Evolutionary conservation across 805 yeast species (phyloP), one percentile per base, ranked within the genome.

Genomic region (Myxozyma geophila): DNA sequence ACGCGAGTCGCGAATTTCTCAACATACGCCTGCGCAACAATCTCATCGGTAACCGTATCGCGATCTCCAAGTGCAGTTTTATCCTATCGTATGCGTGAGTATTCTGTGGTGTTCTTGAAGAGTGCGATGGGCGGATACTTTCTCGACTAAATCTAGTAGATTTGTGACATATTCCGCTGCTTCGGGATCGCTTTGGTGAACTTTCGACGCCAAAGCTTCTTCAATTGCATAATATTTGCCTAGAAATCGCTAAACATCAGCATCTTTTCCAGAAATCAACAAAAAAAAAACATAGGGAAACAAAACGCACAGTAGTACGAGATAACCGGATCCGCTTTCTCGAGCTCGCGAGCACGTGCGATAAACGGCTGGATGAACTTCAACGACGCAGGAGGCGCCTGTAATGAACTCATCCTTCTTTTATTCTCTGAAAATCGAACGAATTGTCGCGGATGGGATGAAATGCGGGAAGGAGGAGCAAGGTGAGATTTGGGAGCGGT

Each of bases 81-180:
- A 10, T 63, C 67, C 67, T 63, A 55, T 33, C 64, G 7, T 2
- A 9, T 1, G 17, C 4, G 15, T 49, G 13, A 72, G 7, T 77
- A 82, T 58, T 78, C 79, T 76, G 37, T 21, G n/a, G 2, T 33
- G 6, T 33, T 33, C 7, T 10, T n/a, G 17, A 7, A 51, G 35
- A 17, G 23, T 13, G 36, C 9, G 21, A 17, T 1, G 41, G 21
- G 46, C 7, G 19, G n/a, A 15, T 41, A 81, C 76, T 1, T 70
- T 63, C 72, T 95, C 99, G 43, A 95, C 84, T 2, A 82, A 83
- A 71, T 88, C 96, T 60, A 93, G 76, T 51, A 95, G 76, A 1
- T 74, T 71, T 53, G 87, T 77, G 0, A 93, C 90, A 69, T 83
- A 84, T 1, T 70, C 71, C 13, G 90, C 90, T 36, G 83, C 83